These are phyloP conservation scores for Citrus inodora DNA, from an alignment of 345 rosid species.

Conservation along the genomic window DNA sequence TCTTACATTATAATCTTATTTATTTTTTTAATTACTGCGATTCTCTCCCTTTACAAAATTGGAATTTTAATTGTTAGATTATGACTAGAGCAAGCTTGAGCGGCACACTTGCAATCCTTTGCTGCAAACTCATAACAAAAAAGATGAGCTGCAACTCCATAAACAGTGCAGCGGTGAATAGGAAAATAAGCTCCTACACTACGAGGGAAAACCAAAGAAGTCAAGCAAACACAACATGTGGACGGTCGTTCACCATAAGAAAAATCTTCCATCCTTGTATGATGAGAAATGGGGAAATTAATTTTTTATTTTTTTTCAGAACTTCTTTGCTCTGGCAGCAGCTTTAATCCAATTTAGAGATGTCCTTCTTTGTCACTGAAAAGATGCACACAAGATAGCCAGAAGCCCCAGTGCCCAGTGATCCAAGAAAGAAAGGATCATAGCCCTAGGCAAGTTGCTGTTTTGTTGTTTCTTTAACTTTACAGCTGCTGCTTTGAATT, in stretches of 20 bases:
- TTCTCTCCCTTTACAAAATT: too few relatives aligned
- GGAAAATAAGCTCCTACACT: conserved; percentile 31
- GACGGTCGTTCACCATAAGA: conserved; percentile 41
- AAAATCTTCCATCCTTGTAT: conserved; percentile 55
- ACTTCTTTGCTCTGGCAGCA: conserved; percentile 56
- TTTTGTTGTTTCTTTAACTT: too few relatives aligned
- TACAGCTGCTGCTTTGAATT: too few relatives aligned
- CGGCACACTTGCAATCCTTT: conserved; percentile 21
- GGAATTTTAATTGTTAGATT: too few relatives aligned
- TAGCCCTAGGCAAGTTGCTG: too few relatives aligned
- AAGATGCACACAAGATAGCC: too few relatives aligned
- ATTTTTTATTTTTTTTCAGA: conserved; percentile 34
- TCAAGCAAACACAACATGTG: conserved; percentile 58
- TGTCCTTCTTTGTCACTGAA: conserved; percentile 1
- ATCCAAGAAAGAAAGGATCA: too few relatives aligned
- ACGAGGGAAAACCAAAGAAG: conserved; percentile 39
- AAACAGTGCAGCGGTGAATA: conserved; percentile 49
- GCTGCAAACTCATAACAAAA: conserved; percentile 51
- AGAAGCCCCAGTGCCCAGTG: too few relatives aligned
- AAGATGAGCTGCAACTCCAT: conserved; percentile 60
- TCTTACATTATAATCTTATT: too few relatives aligned
- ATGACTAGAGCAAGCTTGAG: too few relatives aligned
- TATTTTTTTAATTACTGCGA: too few relatives aligned
- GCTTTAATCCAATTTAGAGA: conserved; percentile 15
- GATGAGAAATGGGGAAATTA: conserved; percentile 52